Evolutionary conservation across 179 eudicot genomes (phyloP).

Genomic region (Carnegiea gigantea): DNA sequence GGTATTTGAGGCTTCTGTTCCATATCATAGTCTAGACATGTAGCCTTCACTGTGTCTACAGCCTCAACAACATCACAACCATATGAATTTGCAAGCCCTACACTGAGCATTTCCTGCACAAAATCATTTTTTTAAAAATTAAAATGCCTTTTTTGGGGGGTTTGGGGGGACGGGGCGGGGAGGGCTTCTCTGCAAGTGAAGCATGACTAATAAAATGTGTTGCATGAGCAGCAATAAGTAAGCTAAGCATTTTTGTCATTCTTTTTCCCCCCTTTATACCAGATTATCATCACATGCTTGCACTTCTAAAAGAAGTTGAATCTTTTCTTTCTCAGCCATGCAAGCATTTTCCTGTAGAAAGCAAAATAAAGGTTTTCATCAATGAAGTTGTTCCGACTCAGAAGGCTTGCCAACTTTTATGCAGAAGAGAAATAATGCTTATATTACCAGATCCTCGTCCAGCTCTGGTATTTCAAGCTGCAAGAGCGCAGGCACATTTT

Average conservation of each 20-base stretch:
- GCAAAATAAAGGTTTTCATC: background rate
- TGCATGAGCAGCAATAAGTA: background rate
- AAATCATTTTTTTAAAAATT: background rate
- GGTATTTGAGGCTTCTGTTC: constrained; percentile 37
- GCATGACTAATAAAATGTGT: background rate
- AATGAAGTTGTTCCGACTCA: constrained; percentile 1
- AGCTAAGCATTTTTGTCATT: background rate
- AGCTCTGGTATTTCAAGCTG: constrained; percentile 72
- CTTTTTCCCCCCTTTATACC: constrained; percentile 33
- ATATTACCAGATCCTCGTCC: constrained; percentile 44
- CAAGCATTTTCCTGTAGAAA: constrained; percentile 43
- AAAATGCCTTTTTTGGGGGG: background rate
- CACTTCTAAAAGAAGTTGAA: constrained; percentile 41
- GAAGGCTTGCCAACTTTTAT: background rate
- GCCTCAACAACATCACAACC: constrained; percentile 46
- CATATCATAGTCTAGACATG: constrained; percentile 32
- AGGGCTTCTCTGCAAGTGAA: background rate
- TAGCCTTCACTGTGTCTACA: constrained; percentile 50
- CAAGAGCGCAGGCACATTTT: constrained; percentile 25
- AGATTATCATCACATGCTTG: constrained; percentile 40
- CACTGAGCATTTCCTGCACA: constrained; percentile 52
- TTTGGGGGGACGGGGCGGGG: too few species aligned
- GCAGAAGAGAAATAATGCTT: constrained; percentile 8
- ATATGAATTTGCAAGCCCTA: constrained; percentile 31
- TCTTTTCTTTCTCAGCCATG: constrained; percentile 37